These are phyloP conservation scores for Cordyceps javanica DNA, from an alignment of 2,329 filamentous ascomycete genomes.

Conservation along the genomic window DNA sequence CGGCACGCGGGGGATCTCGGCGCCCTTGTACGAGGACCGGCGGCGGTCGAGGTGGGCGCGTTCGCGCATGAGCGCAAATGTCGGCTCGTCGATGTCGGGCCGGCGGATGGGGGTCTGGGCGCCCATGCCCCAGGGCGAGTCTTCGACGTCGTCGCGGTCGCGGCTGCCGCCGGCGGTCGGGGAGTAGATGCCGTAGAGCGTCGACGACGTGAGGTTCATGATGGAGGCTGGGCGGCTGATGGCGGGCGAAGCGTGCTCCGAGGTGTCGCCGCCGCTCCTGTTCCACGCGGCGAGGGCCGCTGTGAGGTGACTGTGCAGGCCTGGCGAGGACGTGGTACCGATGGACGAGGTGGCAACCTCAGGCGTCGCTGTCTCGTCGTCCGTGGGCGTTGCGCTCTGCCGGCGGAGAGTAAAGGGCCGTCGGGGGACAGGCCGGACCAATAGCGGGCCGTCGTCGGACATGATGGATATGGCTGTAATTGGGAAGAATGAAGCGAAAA, in stretches of 20 bases:
- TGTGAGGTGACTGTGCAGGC: conserved; percentile 19
- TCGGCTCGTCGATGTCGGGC: conserved; percentile 37
- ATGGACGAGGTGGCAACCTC: conserved; percentile 17
- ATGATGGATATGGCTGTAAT: too few species aligned
- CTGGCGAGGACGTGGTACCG: background rate
- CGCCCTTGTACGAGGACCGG: conserved; percentile 28
- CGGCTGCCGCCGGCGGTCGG: conserved; percentile 47
- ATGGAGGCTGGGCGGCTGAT: conserved; percentile 69
- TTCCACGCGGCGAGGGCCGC: conserved; percentile 23
- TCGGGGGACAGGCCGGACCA: conserved; percentile 65
- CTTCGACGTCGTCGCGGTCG: conserved; percentile 48
- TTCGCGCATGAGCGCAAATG: conserved; percentile 38
- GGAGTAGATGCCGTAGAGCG: conserved; percentile 86
- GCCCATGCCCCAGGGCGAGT: conserved; percentile 74
- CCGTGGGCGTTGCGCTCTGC: conserved; percentile 38
- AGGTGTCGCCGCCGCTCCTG: conserved; percentile 13
- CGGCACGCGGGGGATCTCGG: conserved; percentile 22
- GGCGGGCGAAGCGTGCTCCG: conserved; percentile 22
- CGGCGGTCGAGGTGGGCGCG: conserved; percentile 29
- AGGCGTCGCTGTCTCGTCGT: conserved; percentile 16
- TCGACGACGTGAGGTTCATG: conserved; percentile 81
- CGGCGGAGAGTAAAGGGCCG: conserved; percentile 61
- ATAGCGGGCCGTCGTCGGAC: conserved; percentile 37
- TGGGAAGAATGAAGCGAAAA: too few species aligned
- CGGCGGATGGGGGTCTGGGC: conserved; percentile 58